phyloP scores from a whole-genome alignment of 2,329 filamentous ascomycete genomes.

The Dothistroma pini region DNA sequence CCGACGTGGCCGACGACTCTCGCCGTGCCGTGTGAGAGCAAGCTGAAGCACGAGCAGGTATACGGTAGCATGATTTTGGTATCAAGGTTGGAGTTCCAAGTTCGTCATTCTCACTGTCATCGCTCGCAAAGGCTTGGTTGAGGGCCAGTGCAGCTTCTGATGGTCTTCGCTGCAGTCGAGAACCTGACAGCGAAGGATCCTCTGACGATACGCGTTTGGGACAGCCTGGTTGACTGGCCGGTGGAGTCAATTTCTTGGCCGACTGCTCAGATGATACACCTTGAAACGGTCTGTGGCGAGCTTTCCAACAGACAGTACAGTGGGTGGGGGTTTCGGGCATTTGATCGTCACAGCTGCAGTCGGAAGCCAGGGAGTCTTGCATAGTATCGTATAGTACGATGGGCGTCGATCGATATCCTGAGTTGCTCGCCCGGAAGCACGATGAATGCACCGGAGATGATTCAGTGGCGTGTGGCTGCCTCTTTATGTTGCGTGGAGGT shows the following conservation, averaged over 20 bases:
- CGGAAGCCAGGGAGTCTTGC: background rate
- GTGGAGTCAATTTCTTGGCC: background rate
- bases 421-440: background rate
- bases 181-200: background rate
- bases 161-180: background rate
- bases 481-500: background rate
- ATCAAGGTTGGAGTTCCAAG: background rate
- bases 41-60: background rate
- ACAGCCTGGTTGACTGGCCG: background rate
- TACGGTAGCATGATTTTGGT: background rate
- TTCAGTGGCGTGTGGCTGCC: background rate
- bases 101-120: background rate
- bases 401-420: background rate
- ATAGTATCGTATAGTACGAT: background rate
- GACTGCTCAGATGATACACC: background rate
- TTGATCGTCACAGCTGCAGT: background rate
- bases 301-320: background rate
- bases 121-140: background rate
- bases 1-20: background rate
- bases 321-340: background rate
- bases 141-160: background rate
- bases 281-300: background rate
- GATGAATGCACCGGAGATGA: background rate
- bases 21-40: background rate
- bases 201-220: background rate